Base-by-base conservation (phyloP, 805 yeast species). In the Candida odintsovae region DNA sequence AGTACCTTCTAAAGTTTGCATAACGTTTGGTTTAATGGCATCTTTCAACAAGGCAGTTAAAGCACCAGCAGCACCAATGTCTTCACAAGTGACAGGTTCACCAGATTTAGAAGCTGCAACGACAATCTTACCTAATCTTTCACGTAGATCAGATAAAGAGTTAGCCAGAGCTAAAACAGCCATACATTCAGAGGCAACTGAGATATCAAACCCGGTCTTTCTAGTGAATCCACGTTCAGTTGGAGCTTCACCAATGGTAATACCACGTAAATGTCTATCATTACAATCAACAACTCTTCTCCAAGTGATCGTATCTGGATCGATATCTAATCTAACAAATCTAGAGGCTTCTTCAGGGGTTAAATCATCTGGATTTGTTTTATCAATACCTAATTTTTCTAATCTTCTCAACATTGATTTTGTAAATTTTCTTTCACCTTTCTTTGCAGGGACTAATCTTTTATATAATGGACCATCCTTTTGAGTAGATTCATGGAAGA, bases 1-100 rank as follows among this genome's bases (percentile, higher is more conserved):
- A 8, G 97, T 90, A 50, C 98, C 98, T 70, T 92, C 97, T 51
- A 92, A 76, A 43, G 97, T 88, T 70, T 92, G 98, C 98, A 92
- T 92, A 64, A 92, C 69, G 65, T 88, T 92, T 55, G 98, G 98
- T 72, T 90, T 92, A 65, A 92, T 83, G 21, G 98, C 96, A 64
- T 92, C 98, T 71, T 90, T 92, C 76, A 92, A 73, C 61, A 92
- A 75, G 12, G 98, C 97, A 42, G 97, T 85, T 51, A 92, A 71
- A 16, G 98, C 98, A 61, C 98, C 98, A 23, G 96, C 96, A 67
- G 88, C 82, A 31, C 97, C 97, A 57, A 92, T 75, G 63, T 92
- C 98, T 65, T 92, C 97, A 57, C 90, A 87, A 43, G 98, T 90
- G 58, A 92, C 75, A 52, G 97, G 95, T 42, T 72, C 83, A 47